These are phyloP conservation scores for Mortierella sp. DNA, from an alignment of 371 early-diverging fungal genomes.

Conservation along the genomic window DNA sequence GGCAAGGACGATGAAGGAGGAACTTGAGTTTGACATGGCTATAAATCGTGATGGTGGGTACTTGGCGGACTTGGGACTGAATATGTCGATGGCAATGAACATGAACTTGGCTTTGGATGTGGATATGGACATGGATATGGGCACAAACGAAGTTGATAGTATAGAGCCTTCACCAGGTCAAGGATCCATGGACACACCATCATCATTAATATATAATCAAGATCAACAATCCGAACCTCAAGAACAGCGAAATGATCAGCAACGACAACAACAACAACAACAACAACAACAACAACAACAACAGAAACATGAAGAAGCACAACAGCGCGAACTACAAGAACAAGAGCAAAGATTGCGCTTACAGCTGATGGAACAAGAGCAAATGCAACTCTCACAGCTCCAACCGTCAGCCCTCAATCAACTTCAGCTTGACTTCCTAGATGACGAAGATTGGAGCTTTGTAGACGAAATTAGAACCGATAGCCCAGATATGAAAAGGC, in stretches of 20 bases:
- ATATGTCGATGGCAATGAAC: constrained; percentile 32
- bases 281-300: background rate
- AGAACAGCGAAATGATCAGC: constrained; percentile 18
- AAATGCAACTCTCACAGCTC: constrained; percentile 43
- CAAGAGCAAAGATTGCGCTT: constrained; percentile 36
- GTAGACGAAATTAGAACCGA: constrained; percentile 43
- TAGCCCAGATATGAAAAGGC: background rate
- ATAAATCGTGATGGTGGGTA: constrained; percentile 33
- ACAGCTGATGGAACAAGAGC: constrained; percentile 48
- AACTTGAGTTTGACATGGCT: constrained; percentile 42
- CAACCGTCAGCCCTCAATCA: constrained; percentile 37
- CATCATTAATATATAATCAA: background rate
- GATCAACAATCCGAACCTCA: constrained; percentile 4
- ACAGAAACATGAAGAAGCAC: constrained; percentile 3
- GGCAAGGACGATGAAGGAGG: constrained; percentile 41
- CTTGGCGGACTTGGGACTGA: constrained; percentile 31
- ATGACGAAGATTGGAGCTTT: constrained; percentile 52
- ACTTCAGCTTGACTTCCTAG: constrained; percentile 50
- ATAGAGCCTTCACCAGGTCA: background rate
- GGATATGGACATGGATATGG: constrained; percentile 1
- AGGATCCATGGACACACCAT: background rate
- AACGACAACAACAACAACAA: constrained; percentile 4
- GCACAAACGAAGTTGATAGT: background rate
- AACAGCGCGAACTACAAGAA: constrained; percentile 3
- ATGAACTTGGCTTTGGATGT: constrained; percentile 20